Percentiles rank a stretch among this genome's conserved stretches.
Conservation (phyloP, 2,329 filamentous ascomycete genomes). For the Hypoxylon sp. region DNA sequence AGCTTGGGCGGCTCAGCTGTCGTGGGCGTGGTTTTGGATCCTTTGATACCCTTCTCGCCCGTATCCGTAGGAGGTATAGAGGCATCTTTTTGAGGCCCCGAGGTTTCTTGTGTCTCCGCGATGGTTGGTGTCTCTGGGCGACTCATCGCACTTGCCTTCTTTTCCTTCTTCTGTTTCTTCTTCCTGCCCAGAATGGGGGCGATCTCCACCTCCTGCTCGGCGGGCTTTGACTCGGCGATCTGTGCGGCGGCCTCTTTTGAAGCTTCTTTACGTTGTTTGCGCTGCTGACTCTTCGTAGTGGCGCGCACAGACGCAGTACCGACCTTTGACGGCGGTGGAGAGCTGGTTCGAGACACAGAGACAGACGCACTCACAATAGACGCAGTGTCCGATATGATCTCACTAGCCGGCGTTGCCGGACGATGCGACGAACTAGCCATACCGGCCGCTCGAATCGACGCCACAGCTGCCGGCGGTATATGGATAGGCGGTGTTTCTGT, state of each 20-base stretch:
- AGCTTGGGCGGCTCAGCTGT: slow-evolving; percentile 40
- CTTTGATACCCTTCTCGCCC: slow-evolving; percentile 42
- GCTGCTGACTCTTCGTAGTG: slow-evolving; percentile 82
- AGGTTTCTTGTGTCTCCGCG: slow-evolving; percentile 50
- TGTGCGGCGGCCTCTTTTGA: slow-evolving; percentile 71
- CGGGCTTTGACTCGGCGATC: slow-evolving; percentile 62
- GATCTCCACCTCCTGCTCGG: slow-evolving; percentile 67
- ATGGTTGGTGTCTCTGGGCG: slow-evolving; percentile 49
- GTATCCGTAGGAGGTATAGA: slow-evolving; percentile 39
- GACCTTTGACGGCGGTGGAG: slow-evolving; percentile 74
- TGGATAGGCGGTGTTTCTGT: slow-evolving; percentile 62
- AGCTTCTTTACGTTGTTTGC: slow-evolving; percentile 78
- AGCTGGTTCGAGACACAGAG: slow-evolving; percentile 75
- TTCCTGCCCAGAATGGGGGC: slow-evolving; percentile 83
- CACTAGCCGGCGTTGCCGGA: slow-evolving; percentile 80
- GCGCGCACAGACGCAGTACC: slow-evolving; percentile 75
- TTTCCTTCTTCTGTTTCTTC: slow-evolving; percentile 87
- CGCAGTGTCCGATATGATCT: slow-evolving; percentile 80
- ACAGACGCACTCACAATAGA: slow-evolving; percentile 79
- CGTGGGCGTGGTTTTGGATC: slow-evolving; percentile 30
- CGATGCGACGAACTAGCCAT: slow-evolving; percentile 56
- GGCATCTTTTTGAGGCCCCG: slow-evolving; percentile 43
- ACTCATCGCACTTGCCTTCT: slow-evolving; percentile 53
- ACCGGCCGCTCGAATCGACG: slow-evolving; percentile 49
- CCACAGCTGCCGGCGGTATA: slow-evolving; percentile 48